Evolutionary conservation across 768 basidiomycete genomes (phyloP), one percentile per base, ranked within the genome.

Genomic region (Podaxis mareebaensis): DNA sequence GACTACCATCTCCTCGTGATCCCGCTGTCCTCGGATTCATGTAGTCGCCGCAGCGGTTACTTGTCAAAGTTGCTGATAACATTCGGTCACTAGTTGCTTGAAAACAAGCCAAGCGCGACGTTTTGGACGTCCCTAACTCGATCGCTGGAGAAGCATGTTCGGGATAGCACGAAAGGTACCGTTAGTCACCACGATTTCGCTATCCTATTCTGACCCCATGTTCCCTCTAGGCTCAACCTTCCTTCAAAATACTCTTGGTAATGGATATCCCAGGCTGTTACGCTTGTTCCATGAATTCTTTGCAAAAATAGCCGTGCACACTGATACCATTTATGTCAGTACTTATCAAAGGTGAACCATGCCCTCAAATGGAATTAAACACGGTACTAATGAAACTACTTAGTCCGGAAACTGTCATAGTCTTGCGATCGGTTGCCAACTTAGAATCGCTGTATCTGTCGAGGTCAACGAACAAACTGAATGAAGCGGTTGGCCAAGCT

Each of bases 271-370:
- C 3, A 85, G 86, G 54, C 79, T 99, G 2, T 74, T 99, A 8
- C 85, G 97, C 10, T 82, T 98, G 2, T 96, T 99, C 76, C 97
- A 99, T 60, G 95, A 95, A 44, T 97, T 99, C 77, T 99, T 99
- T 72, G 87, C 91, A 33, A 95, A 95, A 73, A 94, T 99, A 58
- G 88, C 94, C 2, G 91, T 96, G 11, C 93, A 98, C 71, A 97
- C 97, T 1, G 96, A 99, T 70, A 99, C 97, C 0, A 79, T 92
- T 5, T 99, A 99, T 72, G 89, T 86, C 0, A 85, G 89, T 58
- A 81, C 85, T 0, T 84, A 91, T 55, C 97, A 99, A 76, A 95
- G 93, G 94, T 92, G 63, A 60, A 17, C 4, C 20, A 73, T 65
- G 33, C 56, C 24, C 36, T 46, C 8, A 44, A 44, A 28, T 26